A percentile compares a stretch with the other conserved stretches of the same genome.
Evolutionary conservation across 1,139 yeast species (phyloP).

Genomic region (Magnusiomyces magnusii): DNA sequence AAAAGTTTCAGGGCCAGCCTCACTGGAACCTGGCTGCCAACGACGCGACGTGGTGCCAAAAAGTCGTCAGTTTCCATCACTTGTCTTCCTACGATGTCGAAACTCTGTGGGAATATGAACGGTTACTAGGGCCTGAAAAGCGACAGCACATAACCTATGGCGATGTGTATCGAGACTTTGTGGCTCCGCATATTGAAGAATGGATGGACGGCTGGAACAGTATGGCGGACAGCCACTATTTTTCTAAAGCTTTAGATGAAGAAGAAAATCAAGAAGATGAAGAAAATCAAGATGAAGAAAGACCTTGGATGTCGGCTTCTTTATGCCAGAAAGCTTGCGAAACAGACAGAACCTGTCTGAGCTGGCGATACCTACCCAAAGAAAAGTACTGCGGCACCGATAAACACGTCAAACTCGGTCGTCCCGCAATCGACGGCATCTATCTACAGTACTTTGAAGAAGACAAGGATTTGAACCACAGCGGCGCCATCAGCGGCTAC

Average conservation of each 20-base stretch:
- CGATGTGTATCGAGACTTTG: constrained; percentile 24
- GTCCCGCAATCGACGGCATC: neutral
- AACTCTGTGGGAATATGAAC: constrained; percentile 24
- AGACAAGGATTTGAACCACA: constrained; percentile 8
- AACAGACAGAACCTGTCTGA: constrained; percentile 20
- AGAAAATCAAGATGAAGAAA: constrained; percentile 5
- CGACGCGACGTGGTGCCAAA: constrained; percentile 22
- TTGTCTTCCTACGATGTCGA: constrained; percentile 21
- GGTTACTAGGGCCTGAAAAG: constrained; percentile 16
- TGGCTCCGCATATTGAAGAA: constrained; percentile 21
- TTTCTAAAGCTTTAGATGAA: constrained; percentile 12
- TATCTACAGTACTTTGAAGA: constrained; percentile 12
- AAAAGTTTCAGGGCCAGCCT: constrained; percentile 6
- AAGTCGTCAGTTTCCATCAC: constrained; percentile 25
- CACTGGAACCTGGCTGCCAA: constrained; percentile 4
- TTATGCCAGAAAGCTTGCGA: constrained; percentile 26
- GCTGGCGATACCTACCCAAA: constrained; percentile 24
- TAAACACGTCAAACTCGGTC: constrained; percentile 8
- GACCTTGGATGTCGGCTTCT: constrained; percentile 19
- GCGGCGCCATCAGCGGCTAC: constrained; percentile 26
- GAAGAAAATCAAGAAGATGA: constrained; percentile 11
- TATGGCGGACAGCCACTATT: constrained; percentile 17
- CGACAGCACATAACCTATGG: constrained; percentile 17
- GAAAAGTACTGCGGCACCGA: constrained; percentile 20
- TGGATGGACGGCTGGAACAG: constrained; percentile 19